Evolutionary conservation across 2,329 filamentous ascomycete species (phyloP).

Genomic region (Phialemoniopsis sp.): DNA sequence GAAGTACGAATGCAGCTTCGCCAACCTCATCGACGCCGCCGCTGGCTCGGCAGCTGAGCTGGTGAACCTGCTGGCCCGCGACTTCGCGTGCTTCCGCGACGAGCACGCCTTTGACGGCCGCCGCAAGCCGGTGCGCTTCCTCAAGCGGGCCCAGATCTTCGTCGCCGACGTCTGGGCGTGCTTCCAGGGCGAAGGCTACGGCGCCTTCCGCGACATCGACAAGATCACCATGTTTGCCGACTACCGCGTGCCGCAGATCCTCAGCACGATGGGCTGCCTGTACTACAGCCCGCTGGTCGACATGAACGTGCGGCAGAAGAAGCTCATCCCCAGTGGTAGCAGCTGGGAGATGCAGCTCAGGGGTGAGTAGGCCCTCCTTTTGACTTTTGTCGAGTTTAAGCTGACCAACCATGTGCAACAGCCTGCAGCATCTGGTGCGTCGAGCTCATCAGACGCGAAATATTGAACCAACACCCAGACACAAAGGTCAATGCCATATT

Average conservation of each 20-base stretch:
- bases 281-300: conserved; percentile 80
- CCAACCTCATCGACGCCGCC: conserved; percentile 69
- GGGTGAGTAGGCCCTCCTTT: conserved; percentile 44
- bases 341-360: conserved; percentile 84
- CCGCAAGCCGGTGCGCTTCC: conserved; percentile 66
- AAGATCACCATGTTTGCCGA: conserved; percentile 99
- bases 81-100: conserved; percentile 85
- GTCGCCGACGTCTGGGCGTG: conserved; percentile 97
- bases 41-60: conserved; percentile 76
- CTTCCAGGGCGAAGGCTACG: conserved; percentile 77
- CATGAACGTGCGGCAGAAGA: conserved; percentile 59
- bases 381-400: not conserved
- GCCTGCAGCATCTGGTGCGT: conserved; percentile 95
- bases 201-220: conserved; percentile 84
- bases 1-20: conserved; percentile 73
- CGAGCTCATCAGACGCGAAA: conserved; percentile 81
- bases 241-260: conserved; percentile 92
- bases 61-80: conserved; percentile 77
- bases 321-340: conserved; percentile 66
- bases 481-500: conserved; percentile 78
- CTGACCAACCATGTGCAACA: conserved; percentile 22
- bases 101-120: conserved; percentile 71
- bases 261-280: conserved; percentile 77
- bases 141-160: conserved; percentile 94
- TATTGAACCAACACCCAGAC: conserved; percentile 67